Evolutionary conservation across 345 rosid species (phyloP).

Genomic region (Dipteronia sinensis): DNA sequence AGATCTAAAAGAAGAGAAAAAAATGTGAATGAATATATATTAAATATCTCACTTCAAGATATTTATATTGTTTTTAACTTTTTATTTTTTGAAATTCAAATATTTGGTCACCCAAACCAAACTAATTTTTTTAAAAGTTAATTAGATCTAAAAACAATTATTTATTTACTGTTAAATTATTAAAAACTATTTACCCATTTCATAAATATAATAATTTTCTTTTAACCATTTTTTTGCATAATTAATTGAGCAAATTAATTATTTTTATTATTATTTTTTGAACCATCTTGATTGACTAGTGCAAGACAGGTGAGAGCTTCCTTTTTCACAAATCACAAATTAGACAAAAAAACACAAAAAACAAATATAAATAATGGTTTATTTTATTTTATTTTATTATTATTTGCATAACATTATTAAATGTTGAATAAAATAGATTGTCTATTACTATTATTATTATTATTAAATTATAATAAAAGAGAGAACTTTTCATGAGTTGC

Average conservation of each 20-base stretch:
- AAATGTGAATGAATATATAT: neutral
- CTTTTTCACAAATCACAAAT: slow-evolving; percentile 1
- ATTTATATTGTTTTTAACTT: too few relatives aligned
- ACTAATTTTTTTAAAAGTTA: neutral
- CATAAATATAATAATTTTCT: too few relatives aligned
- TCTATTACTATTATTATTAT: neutral
- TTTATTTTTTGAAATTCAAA: too few relatives aligned
- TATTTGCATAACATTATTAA: neutral
- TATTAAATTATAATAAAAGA: slow-evolving; percentile 26
- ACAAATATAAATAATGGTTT: neutral
- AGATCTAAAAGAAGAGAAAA: neutral
- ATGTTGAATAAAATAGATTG: slow-evolving; percentile 13
- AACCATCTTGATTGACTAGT: neutral
- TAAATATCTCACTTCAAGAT: neutral
- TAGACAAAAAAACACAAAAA: neutral
- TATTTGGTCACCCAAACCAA: neutral
- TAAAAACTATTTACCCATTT: too few relatives aligned
- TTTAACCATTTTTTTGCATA: neutral
- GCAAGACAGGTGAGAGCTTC: slow-evolving; percentile 10
- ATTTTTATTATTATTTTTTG: too few relatives aligned
- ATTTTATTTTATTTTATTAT: neutral
- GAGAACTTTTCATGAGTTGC: slow-evolving; percentile 37
- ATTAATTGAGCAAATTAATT: too few relatives aligned
- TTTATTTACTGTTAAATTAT: too few relatives aligned
- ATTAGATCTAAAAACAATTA: neutral